Percentiles rank a stretch among this genome's conserved stretches.
Conservation (phyloP, 202 grass and related monocot species). For the Schoenoplectus triqueter region DNA sequence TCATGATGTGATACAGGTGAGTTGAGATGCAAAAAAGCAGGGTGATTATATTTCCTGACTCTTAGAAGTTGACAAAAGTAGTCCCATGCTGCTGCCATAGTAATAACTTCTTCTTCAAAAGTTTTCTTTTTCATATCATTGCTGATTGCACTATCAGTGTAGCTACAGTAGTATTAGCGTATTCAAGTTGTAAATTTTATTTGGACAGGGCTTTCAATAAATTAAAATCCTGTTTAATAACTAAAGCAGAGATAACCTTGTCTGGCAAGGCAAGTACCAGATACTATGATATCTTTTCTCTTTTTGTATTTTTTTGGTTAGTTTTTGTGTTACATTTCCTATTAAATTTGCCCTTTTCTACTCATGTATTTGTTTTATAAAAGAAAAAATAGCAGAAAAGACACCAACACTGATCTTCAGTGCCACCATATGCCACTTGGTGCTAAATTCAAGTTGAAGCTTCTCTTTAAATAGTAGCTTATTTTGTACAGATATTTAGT, state of each 20-base stretch:
- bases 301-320: no score
- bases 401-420: no score
- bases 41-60: not conserved
- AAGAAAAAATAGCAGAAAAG: no score
- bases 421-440: not conserved
- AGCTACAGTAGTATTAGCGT: not conserved
- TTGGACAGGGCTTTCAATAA: not conserved
- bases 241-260: no score
- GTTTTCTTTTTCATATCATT: not conserved
- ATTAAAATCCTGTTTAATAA: not conserved
- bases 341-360: no score
- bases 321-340: no score
- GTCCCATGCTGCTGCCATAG: not conserved
- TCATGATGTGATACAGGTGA: not conserved
- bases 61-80: not conserved
- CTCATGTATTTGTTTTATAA: no score
- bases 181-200: not conserved
- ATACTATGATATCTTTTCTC: no score
- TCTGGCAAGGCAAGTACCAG: no score
- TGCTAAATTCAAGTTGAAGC: not conserved
- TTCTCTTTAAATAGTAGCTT: not conserved
- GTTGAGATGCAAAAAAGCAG: not conserved
- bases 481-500: not conserved
- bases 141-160: not conserved
- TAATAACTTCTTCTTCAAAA: not conserved